A percentile compares a stretch with the other conserved stretches of the same genome.
These are phyloP conservation scores for Phytophthora cajani DNA, from an alignment of 352 stramenopile genomes.

Conservation along the genomic window DNA sequence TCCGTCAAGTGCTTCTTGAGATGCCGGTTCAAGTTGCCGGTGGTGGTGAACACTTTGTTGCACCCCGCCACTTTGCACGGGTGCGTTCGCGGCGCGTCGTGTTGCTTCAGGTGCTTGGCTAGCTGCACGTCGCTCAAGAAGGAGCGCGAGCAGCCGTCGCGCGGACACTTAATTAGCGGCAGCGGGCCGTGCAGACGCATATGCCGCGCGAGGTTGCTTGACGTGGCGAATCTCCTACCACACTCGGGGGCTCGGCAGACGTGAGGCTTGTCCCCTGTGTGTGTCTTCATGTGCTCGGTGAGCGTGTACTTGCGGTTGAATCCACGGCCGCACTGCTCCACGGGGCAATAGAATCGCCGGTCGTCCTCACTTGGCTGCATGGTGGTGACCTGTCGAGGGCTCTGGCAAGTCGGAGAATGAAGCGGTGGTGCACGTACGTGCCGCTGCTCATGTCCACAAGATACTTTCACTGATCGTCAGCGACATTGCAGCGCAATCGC, in stretches of 20 bases:
- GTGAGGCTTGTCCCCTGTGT: slow-evolving; percentile 63
- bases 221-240: slow-evolving; percentile 61
- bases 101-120: slow-evolving; percentile 55
- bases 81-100: slow-evolving; percentile 38
- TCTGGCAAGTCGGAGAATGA: slow-evolving; percentile 27
- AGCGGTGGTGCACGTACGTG: background rate
- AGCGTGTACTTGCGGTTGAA: slow-evolving; percentile 69
- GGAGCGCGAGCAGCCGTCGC: slow-evolving; percentile 31
- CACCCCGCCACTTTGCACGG: slow-evolving; percentile 37
- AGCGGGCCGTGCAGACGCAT: slow-evolving; percentile 54
- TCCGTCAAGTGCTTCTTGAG: slow-evolving; percentile 39
- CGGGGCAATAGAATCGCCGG: slow-evolving; percentile 35
- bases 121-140: slow-evolving; percentile 54
- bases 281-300: slow-evolving; percentile 66
- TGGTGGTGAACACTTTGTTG: slow-evolving; percentile 68
- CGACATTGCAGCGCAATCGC: slow-evolving; percentile 20
- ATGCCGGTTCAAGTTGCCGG: slow-evolving; percentile 65
- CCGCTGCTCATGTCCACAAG: slow-evolving; percentile 18
- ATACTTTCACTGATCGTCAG: slow-evolving; percentile 34
- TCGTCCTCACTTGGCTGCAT: slow-evolving; percentile 22
- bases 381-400: slow-evolving; percentile 9
- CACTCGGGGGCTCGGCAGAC: slow-evolving; percentile 45
- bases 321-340: slow-evolving; percentile 26
- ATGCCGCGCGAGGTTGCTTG: slow-evolving; percentile 66
- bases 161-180: slow-evolving; percentile 41